phyloP scores from a whole-genome alignment of 805 yeast genomes.

The Barnettozyma californica region DNA sequence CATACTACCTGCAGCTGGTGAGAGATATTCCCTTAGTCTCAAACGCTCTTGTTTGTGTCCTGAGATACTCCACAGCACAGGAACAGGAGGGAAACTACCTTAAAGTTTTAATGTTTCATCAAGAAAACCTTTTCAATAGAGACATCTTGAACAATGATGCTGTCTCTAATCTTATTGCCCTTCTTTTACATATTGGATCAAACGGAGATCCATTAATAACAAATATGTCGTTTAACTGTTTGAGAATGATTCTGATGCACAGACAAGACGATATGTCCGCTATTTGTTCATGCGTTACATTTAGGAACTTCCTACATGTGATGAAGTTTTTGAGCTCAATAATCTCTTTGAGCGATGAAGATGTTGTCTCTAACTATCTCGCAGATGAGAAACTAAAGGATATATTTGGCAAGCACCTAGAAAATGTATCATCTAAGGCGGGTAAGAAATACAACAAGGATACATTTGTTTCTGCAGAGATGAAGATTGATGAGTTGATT shows the following conservation, averaged over 20 bases:
- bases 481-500: slow-evolving; percentile 11
- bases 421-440: slow-evolving; percentile 20
- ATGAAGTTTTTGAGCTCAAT: slow-evolving; percentile 22
- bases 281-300: slow-evolving; percentile 25
- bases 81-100: slow-evolving; percentile 27
- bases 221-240: slow-evolving; percentile 25
- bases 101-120: slow-evolving; percentile 27
- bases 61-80: slow-evolving; percentile 15
- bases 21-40: slow-evolving; percentile 15
- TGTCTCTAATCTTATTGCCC: slow-evolving; percentile 29
- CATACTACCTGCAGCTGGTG: slow-evolving; percentile 14
- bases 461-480: slow-evolving; percentile 12
- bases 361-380: slow-evolving; percentile 15
- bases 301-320: slow-evolving; percentile 16
- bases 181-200: slow-evolving; percentile 19
- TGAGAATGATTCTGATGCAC: slow-evolving; percentile 30
- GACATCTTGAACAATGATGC: slow-evolving; percentile 31
- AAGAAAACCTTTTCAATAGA: slow-evolving; percentile 24
- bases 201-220: slow-evolving; percentile 11
- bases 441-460: slow-evolving; percentile 19
- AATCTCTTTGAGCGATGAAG: slow-evolving; percentile 26
- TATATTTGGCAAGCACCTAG: slow-evolving; percentile 20
- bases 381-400: slow-evolving; percentile 15
- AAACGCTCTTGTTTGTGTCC: slow-evolving; percentile 16
- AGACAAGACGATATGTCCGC: slow-evolving; percentile 25